These are phyloP conservation scores for Claviceps pazoutovae DNA, from an alignment of 2,329 filamentous ascomycete species.

Conservation along the genomic window DNA sequence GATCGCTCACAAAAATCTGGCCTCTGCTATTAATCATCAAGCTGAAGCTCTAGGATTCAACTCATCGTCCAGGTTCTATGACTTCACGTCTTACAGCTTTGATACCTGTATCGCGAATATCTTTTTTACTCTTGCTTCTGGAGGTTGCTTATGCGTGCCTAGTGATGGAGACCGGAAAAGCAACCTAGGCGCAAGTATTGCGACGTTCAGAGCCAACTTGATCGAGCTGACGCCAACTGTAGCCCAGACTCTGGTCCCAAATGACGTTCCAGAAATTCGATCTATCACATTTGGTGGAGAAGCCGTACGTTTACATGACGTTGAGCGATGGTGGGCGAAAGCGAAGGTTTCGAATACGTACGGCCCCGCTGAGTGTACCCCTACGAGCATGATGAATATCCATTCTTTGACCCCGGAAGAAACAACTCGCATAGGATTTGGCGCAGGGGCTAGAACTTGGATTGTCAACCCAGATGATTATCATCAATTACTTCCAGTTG, in stretches of 20 bases:
- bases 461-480: neutral
- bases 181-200: neutral
- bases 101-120: slow-evolving; percentile 3
- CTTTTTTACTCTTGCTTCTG: slow-evolving; percentile 1
- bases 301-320: slow-evolving; percentile 1
- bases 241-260: neutral
- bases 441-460: neutral
- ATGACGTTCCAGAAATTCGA: neutral
- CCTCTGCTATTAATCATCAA: slow-evolving; percentile 10
- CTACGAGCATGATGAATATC: slow-evolving; percentile 3
- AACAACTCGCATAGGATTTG: neutral
- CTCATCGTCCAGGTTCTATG: slow-evolving; percentile 18
- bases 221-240: slow-evolving; percentile 1
- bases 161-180: slow-evolving; percentile 2
- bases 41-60: slow-evolving; percentile 14
- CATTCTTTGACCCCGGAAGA: too few species aligned
- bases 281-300: slow-evolving; percentile 7
- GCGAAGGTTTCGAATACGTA: slow-evolving; percentile 9
- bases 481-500: neutral
- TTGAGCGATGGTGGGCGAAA: slow-evolving; percentile 2
- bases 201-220: neutral
- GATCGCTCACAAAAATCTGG: neutral
- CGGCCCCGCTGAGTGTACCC: slow-evolving; percentile 11
- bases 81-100: slow-evolving; percentile 7
- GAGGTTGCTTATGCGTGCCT: slow-evolving; percentile 7